Conservation (phyloP, 352 stramenopile genomes). For the Phytophthora pluvialis region DNA sequence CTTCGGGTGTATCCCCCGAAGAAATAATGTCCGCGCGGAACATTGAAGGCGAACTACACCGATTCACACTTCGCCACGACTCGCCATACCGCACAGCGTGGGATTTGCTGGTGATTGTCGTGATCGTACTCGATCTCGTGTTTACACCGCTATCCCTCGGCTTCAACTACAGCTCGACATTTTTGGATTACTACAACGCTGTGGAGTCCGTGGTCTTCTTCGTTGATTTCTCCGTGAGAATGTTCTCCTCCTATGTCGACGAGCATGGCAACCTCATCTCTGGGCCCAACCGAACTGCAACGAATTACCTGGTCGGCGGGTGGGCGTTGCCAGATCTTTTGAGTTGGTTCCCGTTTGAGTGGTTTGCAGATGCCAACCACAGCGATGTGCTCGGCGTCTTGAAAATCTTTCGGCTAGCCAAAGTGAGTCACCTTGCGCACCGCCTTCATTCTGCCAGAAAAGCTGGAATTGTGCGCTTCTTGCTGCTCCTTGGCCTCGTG, state of each 20-base stretch:
- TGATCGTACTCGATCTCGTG: constrained; percentile 61
- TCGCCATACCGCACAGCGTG: constrained; percentile 44
- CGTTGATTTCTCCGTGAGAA: constrained; percentile 63
- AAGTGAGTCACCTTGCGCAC: constrained; percentile 64
- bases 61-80: constrained; percentile 58
- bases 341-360: constrained; percentile 70
- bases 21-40: constrained; percentile 59
- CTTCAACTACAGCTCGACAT: constrained; percentile 45
- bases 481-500: constrained; percentile 54
- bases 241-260: constrained; percentile 59
- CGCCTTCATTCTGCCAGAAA: constrained; percentile 66
- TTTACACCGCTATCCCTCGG: constrained; percentile 63
- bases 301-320: constrained; percentile 58
- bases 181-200: constrained; percentile 38
- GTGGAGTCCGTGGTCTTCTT: constrained; percentile 49
- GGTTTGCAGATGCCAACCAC: constrained; percentile 33
- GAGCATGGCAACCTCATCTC: constrained; percentile 59
- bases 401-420: constrained; percentile 68
- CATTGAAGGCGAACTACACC: constrained; percentile 37
- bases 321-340: constrained; percentile 67
- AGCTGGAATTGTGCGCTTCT: constrained; percentile 60
- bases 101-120: constrained; percentile 56
- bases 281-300: constrained; percentile 45
- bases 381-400: constrained; percentile 54
- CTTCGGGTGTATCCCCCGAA: constrained; percentile 28